Percentiles rank a stretch among this genome's conserved stretches.
These are phyloP conservation scores for Grosmannia clavigera DNA, from an alignment of 2,329 filamentous ascomycete genomes.

Conservation along the genomic window DNA sequence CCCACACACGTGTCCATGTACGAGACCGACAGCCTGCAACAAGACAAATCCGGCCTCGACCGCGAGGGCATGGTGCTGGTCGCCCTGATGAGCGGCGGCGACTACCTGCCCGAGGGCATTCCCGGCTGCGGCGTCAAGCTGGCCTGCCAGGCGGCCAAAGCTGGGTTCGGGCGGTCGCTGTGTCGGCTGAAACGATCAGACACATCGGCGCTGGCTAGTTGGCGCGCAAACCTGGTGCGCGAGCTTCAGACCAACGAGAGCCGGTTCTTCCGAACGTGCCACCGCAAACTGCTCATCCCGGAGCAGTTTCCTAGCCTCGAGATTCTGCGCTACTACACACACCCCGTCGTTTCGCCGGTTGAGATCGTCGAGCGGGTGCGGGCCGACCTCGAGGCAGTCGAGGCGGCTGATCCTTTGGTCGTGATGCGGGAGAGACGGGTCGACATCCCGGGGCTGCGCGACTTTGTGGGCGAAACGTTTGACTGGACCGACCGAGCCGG, in stretches of 20 bases:
- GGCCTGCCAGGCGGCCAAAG: slow-evolving; percentile 79
- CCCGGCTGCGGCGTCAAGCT: slow-evolving; percentile 77
- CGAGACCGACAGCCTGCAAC: slow-evolving; percentile 41
- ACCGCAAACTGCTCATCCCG: slow-evolving; percentile 63
- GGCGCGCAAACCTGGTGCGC: slow-evolving; percentile 59
- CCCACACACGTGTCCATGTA: slow-evolving; percentile 85
- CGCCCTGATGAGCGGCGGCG: slow-evolving; percentile 87
- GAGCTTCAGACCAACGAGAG: slow-evolving; percentile 78
- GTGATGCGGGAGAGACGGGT: slow-evolving; percentile 25
- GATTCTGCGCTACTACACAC: slow-evolving; percentile 75
- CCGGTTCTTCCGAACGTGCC: slow-evolving; percentile 64
- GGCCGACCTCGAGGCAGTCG: slow-evolving; percentile 44
- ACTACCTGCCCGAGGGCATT: slow-evolving; percentile 83
- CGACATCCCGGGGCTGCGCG: slow-evolving; percentile 54
- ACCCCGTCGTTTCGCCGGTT: slow-evolving; percentile 64
- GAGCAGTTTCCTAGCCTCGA: slow-evolving; percentile 69
- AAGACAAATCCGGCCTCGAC: slow-evolving; percentile 46
- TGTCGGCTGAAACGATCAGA: slow-evolving; percentile 53
- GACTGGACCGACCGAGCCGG: slow-evolving; percentile 73
- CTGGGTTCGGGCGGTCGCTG: slow-evolving; percentile 70
- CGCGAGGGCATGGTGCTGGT: slow-evolving; percentile 86
- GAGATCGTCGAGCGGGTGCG: slow-evolving; percentile 42
- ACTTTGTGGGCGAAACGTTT: slow-evolving; percentile 68
- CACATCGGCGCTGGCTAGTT: slow-evolving; percentile 45
- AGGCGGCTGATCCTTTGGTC: background rate